Evolutionary conservation across 768 basidiomycete genomes (phyloP).

Genomic region (Tulasnella sp.): DNA sequence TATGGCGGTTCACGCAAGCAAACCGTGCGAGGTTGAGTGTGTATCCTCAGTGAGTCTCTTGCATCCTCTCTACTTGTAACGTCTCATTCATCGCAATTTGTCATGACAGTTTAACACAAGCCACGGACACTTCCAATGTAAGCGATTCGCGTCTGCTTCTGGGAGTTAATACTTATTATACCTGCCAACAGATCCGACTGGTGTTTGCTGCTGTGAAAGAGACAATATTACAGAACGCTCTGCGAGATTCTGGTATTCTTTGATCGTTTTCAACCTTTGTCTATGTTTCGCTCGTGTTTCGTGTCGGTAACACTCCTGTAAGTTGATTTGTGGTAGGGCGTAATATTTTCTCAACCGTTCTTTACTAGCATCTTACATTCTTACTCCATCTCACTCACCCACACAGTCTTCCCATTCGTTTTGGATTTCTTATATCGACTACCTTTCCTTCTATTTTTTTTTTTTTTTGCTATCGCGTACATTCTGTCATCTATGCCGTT

Average conservation of each 20-base stretch:
- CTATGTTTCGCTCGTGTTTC: no score
- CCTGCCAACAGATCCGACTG: constrained; percentile 27
- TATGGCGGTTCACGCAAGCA: constrained; percentile 92
- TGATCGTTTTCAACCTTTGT: no score
- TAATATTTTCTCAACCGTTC: no score
- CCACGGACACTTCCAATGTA: constrained; percentile 79
- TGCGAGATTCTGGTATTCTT: constrained; percentile 76
- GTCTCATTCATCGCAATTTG: constrained; percentile 10
- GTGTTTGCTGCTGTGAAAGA: constrained; percentile 86
- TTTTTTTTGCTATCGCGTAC: no score
- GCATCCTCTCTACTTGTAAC: neutral
- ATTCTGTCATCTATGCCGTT: no score
- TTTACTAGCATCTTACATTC: no score
- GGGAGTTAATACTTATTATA: neutral
- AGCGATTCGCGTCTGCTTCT: constrained; percentile 14
- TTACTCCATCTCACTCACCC: no score
- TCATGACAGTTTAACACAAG: constrained; percentile 63
- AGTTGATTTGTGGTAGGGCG: no score
- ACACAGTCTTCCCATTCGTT: no score
- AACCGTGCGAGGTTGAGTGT: constrained; percentile 74
- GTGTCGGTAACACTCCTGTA: no score
- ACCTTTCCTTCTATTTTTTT: no score
- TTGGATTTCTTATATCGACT: no score
- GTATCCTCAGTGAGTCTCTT: constrained; percentile 66
- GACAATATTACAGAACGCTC: constrained; percentile 81